Percentiles rank a stretch among this genome's conserved stretches.
Conservation (phyloP, 345 rosid species). For the Camelina laxa region DNA sequence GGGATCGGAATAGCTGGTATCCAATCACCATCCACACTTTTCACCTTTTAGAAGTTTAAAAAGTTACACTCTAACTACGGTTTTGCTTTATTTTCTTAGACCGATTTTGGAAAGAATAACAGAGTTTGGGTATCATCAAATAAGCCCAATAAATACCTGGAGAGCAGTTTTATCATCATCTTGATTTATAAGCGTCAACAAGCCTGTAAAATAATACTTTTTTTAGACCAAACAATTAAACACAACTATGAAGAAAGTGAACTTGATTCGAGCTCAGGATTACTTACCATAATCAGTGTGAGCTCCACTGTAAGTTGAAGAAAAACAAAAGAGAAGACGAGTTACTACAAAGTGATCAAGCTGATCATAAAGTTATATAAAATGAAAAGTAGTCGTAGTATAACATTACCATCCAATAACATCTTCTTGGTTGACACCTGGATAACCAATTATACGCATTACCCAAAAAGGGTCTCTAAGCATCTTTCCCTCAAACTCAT, state of each 20-base stretch:
- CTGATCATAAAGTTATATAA: background rate
- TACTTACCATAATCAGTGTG: conserved; percentile 82
- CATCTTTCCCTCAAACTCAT: conserved; percentile 73
- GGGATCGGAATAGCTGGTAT: conserved; percentile 71
- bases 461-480: conserved; percentile 87
- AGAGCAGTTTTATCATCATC: conserved; percentile 80
- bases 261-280: background rate
- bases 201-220: conserved; percentile 42
- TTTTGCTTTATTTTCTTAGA: background rate
- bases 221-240: background rate
- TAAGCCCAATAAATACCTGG: conserved; percentile 49
- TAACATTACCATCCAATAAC: conserved; percentile 71
- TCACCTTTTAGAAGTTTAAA: conserved; percentile 50
- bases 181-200: conserved; percentile 79
- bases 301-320: conserved; percentile 55
- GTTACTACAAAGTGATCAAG: no score
- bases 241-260: background rate
- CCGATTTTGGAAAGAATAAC: background rate
- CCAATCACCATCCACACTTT: conserved; percentile 70
- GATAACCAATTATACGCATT: conserved; percentile 75
- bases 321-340: background rate
- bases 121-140: background rate
- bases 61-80: background rate
- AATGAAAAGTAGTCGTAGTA: background rate
- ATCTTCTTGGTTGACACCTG: conserved; percentile 53